Base-by-base conservation (phyloP, 2,329 filamentous ascomycete genomes). In the Colletotrichum sp. region DNA sequence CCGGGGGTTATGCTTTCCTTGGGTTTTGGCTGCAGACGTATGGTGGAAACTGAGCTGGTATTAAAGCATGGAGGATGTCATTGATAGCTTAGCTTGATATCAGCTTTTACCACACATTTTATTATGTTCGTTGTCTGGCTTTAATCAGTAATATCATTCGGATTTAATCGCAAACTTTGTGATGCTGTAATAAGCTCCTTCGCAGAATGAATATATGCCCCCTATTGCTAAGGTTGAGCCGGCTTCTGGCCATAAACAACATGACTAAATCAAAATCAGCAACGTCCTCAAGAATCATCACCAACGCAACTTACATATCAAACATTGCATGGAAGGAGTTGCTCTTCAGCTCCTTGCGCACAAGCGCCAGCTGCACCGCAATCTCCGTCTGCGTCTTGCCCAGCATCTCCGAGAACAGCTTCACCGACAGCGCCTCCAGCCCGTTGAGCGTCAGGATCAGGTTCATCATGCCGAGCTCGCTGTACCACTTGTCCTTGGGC, bases 401-500 rank as follows among this genome's bases (percentile, higher is more conserved):
- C 21, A 82, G 76, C 28, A 82, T 79, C 36, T 80, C 79, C 8
- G 81, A 82, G 55, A 83, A 82, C 21, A 82, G 65, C 16, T 77
- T 77, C 55, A 82, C 66, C 18, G 78, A 79, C 32, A 82, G 77
- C 5, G 71, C 80, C 36, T 82, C 79, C 8, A 80, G 43, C 2
- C 79, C 79, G n/a, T 79, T 78, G 4, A 78, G 63, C 24, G 76
- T 70, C 70, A 78, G 74, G 3, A 67, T 67, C 13, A 78, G 68
- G 43, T 75, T 78, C 30, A 75, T 75, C 67, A 76, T 58, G 1
- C 84, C 84, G 6, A 85, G 79, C 28, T 85, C 81, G 65, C 83
- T 80, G 55, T 79, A 77, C 7, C 67, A 72, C 2, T 77, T 75
- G 55, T 84, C 82, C 69, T 83, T 84, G 4, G 85, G 78, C 85